Base-by-base conservation (phyloP, 2,329 filamentous ascomycete genomes). In the Cordyceps javanica region DNA sequence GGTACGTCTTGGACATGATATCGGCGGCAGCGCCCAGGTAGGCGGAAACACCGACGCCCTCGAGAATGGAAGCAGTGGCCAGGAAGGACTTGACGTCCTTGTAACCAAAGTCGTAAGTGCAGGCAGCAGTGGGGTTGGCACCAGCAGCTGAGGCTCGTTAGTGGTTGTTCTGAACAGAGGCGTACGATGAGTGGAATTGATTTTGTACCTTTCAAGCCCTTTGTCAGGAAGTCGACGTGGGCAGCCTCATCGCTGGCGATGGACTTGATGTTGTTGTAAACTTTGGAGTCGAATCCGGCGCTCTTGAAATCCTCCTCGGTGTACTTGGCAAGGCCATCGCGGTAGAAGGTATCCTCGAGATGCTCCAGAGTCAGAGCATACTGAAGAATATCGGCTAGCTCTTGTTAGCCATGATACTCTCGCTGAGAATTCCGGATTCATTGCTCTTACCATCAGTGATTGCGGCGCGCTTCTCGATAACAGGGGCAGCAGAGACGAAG, bases 331-430 rank as follows among this genome's bases (percentile, higher is more conserved):
- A 91, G 88, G 38, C 86, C 87, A 67, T 88, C 78, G 64, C 82
- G 77, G 77, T 91, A 91, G 73, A 90, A 91, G 57, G 79, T 77
- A 25, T 84, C 78, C 74, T 91, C 88, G 65, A 91, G 85, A 73
- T 88, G 85, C 73, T 91, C 88, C 46, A 90, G 78, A 6, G 87
- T 90, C 57, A 90, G 75, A 61, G 87, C 87, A 67, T 60, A 60
- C 53, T 60, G 53, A n/a, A 60, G 53, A 41, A 60, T 60, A 26
- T 57, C 58, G 41, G 48, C 58, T 60, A 10, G 6, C 28, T 36
- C 2, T 1, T 64, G 63, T 62, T 59, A 57, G 57, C 63, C 5
- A 2, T 46, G 19, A n/a, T 3, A 9, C 21, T 26, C 6, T 7
- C 2, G 2, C 19, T 26, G 19, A 9, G 23, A 34, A 23, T 5